Percentiles rank a stretch among this genome's conserved stretches.
Conservation (phyloP, 2,329 filamentous ascomycete species). For the Beauveria sp. region DNA sequence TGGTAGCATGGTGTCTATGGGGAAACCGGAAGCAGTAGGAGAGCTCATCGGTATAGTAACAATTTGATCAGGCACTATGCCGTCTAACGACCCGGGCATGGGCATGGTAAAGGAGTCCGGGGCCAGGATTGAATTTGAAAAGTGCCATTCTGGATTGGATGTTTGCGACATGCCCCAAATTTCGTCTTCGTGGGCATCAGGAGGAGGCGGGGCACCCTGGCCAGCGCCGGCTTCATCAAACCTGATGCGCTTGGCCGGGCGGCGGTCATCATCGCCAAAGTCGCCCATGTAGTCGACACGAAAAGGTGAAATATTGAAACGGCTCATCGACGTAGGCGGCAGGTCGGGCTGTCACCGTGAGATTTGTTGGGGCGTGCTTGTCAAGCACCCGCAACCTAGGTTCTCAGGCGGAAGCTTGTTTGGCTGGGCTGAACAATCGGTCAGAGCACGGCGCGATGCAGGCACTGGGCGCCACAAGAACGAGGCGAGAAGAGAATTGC, state of each 20-base stretch:
- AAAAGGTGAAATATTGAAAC: neutral
- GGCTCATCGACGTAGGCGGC: neutral
- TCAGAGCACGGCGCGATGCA: neutral
- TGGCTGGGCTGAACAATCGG: neutral
- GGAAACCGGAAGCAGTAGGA: neutral
- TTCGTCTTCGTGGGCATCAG: neutral
- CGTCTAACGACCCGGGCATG: neutral
- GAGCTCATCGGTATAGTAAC: neutral
- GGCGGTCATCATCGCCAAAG: neutral
- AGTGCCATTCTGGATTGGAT: neutral
- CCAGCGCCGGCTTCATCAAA: neutral
- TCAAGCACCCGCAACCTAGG: neutral
- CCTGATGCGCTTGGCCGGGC: conserved; percentile 16
- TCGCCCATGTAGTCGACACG: conserved; percentile 5
- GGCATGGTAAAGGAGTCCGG: neutral
- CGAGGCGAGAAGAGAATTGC: neutral
- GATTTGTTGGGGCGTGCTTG: neutral
- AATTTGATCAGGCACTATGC: neutral
- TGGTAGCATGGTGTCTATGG: neutral
- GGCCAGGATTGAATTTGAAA: neutral
- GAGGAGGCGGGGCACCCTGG: neutral
- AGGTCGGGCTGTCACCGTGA: neutral
- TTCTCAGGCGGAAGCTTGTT: neutral
- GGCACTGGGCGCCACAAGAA: neutral
- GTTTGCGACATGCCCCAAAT: neutral